Evolutionary conservation across 2,329 filamentous ascomycete species (phyloP), one percentile per base, ranked within the genome.

Genomic region (Scedosporium boydii): DNA sequence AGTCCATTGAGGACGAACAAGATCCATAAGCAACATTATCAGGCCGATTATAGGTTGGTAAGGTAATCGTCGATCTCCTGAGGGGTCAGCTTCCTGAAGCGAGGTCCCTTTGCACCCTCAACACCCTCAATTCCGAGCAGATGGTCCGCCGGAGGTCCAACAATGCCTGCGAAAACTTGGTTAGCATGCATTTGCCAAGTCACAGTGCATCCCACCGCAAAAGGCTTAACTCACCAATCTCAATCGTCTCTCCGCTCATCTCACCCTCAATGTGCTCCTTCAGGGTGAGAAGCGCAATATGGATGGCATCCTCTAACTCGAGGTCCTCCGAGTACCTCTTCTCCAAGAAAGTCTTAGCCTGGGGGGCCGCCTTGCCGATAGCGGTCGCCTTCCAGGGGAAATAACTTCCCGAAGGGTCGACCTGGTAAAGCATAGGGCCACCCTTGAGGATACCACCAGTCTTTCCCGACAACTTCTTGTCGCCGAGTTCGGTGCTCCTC

Each of bases 181-280:
- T 63, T 67, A 66, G n/a, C 21, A 44, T 38, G 16, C 14, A 9
- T 42, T 63, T 63, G 21, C 1, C 12, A 0, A 27, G 41, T 56
- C 27, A 38, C 5, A 42, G 14, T 56, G 10, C 29, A 29, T 16
- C 18, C 41, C 55, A 48, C 34, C 12, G 3, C 12, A 26, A 16
- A 12, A 12, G 12, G 55, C 16, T 56, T 6, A 55, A 74, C 87
- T 75, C 78, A 92, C 91, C 93, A 76, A 99, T 97, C 79, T 99
- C 95, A 67, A 99, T 96, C 38, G 93, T 97, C 75, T 98, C 93
- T 66, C 93, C 93, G 69, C 93, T 98, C 93, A 98, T 98, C 80
- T 98, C 95, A 63, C 95, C 95, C 80, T 98, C 93, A 73, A 99
- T 99, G 63, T 95, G 97, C 83, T 99, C 95, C 83, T 99, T 99